phyloP scores from a whole-genome alignment of 2,329 filamentous ascomycete genomes.

The Orbilia quercus region DNA sequence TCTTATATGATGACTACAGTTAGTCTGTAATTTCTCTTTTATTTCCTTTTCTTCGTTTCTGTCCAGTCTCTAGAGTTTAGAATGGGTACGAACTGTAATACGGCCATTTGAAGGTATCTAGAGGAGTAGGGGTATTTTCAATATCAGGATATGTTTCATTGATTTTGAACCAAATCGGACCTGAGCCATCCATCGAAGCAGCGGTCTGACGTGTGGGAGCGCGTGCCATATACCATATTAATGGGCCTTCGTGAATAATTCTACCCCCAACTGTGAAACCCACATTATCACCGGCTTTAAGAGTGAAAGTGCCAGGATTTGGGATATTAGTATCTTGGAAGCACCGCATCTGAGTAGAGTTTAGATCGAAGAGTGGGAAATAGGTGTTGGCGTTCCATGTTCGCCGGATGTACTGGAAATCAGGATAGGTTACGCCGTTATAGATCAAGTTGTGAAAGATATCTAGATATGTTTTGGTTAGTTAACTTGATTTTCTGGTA shows the following conservation, averaged over 20 bases:
- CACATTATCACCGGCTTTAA: slow-evolving; percentile 60
- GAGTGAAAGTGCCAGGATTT: slow-evolving; percentile 62
- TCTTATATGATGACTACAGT: slow-evolving; percentile 17
- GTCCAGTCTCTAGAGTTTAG: neutral
- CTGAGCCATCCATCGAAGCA: slow-evolving; percentile 61
- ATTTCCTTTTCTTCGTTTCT: neutral
- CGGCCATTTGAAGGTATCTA: slow-evolving; percentile 31
- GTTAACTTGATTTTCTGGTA: neutral
- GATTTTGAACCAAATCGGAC: slow-evolving; percentile 63
- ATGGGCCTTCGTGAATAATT: slow-evolving; percentile 65
- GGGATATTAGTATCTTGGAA: slow-evolving; percentile 64
- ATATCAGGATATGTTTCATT: slow-evolving; percentile 59
- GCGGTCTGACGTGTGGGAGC: slow-evolving; percentile 55
- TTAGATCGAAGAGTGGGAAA: slow-evolving; percentile 64
- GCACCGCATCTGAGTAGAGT: slow-evolving; percentile 64
- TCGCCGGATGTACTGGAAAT: slow-evolving; percentile 66
- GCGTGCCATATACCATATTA: slow-evolving; percentile 65
- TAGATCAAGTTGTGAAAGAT: slow-evolving; percentile 63
- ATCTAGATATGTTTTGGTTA: slow-evolving; percentile 5
- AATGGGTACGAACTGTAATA: slow-evolving; percentile 19
- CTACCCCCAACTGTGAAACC: slow-evolving; percentile 56
- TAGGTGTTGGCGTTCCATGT: slow-evolving; percentile 62
- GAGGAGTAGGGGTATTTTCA: slow-evolving; percentile 4
- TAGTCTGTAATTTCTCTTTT: no score
- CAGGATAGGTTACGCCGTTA: slow-evolving; percentile 65